Base-by-base conservation (phyloP, 345 rosid genomes). In the Brassica juncea region DNA sequence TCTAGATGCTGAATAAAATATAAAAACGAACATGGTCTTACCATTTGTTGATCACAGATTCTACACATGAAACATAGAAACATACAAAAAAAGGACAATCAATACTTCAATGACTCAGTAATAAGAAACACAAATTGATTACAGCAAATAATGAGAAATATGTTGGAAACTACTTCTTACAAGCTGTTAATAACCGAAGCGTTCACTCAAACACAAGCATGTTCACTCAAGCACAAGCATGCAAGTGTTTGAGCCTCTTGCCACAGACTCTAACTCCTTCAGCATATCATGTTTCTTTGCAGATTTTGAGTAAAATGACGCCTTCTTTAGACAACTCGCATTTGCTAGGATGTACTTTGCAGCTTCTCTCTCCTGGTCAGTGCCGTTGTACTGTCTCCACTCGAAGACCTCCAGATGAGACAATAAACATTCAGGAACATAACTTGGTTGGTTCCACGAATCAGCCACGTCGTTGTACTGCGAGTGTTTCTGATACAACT, bases 391-490 rank as follows among this genome's bases (percentile, higher is more conserved):
- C 0, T 70, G 16, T 58, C 66, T 75, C 78, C 78, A 75, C 52
- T 74, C 78, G 2, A 74, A 64, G n/a, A 47, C 47, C 70, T 74
- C 63, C 0, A 74, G 77, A 74, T 64, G 32, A 4, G 62, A 74
- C 32, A 62, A 49, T 19, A 74, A 64, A 47, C 70, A 31, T 47
- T 61, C 30, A 47, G 47, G 77, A 44, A 63, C 8, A 44, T 10
- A 63, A 8, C 27, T 11, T 0, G 60, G 59, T 1, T 23, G 25
- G 25, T 23, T 23, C 25, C 25, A 23, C 25, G 25, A 23, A 23
- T 23, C 25, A 23, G 25, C 25, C 25, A 23, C 25, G 25, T 23
- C 25, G 25, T 23, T 23, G 25, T 23, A 23, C 25, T 23, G 25
- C 25, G 25, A 23, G 25, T 23, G 25, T 23, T 61, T 72, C 10